Conservation (phyloP, 495 filamentous ascomycete species). For the Arthonia radiata region DNA sequence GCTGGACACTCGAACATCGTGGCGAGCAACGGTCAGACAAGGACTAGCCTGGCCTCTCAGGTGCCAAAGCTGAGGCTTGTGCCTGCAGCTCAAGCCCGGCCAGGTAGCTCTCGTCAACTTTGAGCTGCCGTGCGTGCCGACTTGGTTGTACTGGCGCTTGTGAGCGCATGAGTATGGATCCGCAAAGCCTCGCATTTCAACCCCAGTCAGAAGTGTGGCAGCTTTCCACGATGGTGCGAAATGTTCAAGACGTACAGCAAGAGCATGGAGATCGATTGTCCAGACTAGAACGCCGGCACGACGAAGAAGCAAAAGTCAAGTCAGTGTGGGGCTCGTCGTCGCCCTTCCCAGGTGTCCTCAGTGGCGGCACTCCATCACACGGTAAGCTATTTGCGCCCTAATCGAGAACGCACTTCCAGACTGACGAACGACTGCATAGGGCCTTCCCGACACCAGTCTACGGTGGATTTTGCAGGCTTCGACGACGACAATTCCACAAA, state of each 20-base stretch:
- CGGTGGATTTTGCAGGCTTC: conserved; percentile 61
- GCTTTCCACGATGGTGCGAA: conserved; percentile 68
- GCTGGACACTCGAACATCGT: too few species aligned
- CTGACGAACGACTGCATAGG: conserved; percentile 23
- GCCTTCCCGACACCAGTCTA: conserved; percentile 42
- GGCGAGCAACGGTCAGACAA: too few species aligned
- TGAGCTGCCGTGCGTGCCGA: conserved; percentile 1
- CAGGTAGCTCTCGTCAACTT: too few species aligned
- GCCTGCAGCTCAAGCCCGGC: conserved; percentile 1
- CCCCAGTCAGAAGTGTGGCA: conserved; percentile 63
- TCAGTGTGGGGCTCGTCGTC: conserved; percentile 63
- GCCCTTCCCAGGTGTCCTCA: conserved; percentile 51
- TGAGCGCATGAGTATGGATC: too few species aligned
- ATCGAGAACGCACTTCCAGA: conserved; percentile 2
- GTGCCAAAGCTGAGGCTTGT: too few species aligned
- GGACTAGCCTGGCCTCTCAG: too few species aligned
- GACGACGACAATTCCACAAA: conserved; percentile 54
- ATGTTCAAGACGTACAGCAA: conserved; percentile 50
- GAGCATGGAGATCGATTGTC: conserved; percentile 62
- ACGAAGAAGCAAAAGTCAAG: conserved; percentile 58
- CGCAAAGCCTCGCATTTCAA: conserved; percentile 31
- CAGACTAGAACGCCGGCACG: conserved; percentile 57
- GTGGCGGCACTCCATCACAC: conserved; percentile 45
- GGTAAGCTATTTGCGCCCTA: conserved; percentile 24
- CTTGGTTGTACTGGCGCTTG: conserved; percentile 16